Base-by-base conservation (phyloP, 1,284 basidiomycete genomes). In the Boletellus dicymbophilus region DNA sequence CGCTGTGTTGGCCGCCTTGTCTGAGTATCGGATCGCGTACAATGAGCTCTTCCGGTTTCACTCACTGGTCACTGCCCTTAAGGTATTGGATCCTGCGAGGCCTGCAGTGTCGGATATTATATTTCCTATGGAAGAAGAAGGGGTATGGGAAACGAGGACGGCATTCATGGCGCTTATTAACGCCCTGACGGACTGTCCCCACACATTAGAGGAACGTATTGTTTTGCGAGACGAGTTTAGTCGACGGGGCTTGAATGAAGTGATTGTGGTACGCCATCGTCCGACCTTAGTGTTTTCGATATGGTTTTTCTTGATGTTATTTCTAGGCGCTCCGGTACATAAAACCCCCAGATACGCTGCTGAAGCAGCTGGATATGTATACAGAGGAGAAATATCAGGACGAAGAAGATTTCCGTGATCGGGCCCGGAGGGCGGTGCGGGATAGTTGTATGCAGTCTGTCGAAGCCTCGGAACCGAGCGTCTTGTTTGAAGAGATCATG, bases 341-440 rank as follows among this genome's bases (percentile, higher is more conserved):
- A 37, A 80, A 82, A 58, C 89, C 91, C 1, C 89, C 92, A 12
- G 90, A 93, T 38, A 68, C 70, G 1, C 71, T 95, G 26, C 63
- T 86, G 16, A 87, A 79, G 0, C 93, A 95, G 60, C 72, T 95
- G 7, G 82, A 89, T 55, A 79, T 92, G 16, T 95, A 93, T 59
- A 79, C 81, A 0, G 92, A 96, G 56, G 93, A 95, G 66, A 90
- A 92, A 59, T 89, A 88, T 44, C 92, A 94, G 57, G 93, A 96
- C 66, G 87, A 92, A 65, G 85, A 90, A 62, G 90, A 94, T 48
- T 77, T 93, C 67, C 81, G 84, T 18, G 85, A 91, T 50, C 79
- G 80, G 28, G 73, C 80, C 16, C 72, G 74, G 13, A 70, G 65
- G 54, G 60, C 80, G n/a, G 70, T 84, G 49, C 62, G 62, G 34